Evolutionary conservation across 768 basidiomycete species (phyloP), one percentile per base, ranked within the genome.

Genomic region (Amanita polypyramis): DNA sequence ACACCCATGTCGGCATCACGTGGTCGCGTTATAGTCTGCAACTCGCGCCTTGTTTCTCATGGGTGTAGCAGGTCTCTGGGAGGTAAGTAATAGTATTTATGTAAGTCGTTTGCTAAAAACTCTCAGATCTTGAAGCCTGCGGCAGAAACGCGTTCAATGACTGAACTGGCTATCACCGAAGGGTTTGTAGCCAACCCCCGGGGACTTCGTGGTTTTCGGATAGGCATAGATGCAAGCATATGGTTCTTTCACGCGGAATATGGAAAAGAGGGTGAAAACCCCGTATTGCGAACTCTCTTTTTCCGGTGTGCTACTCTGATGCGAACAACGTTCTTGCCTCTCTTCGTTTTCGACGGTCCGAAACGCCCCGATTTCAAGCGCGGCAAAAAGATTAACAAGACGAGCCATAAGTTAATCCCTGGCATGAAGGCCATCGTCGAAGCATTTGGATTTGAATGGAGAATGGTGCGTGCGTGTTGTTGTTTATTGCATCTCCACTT

Each of bases 281-380:
- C 91, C 6, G 85, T 89, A 47, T 70, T 93, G 7, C 71, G 90
- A 21, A 92, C 86, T 0, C 69, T 63, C 63, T 89, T 93, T 69
- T 94, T 91, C 63, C 84, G 87, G 38, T 90, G 89, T 61, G 79
- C 82, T 33, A 78, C 77, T 19, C 74, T 96, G 2, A 77, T 88
- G 62, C 76, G 73, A 47, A 73, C 80, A 4, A 90, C 92, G 0
- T 80, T 95, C 54, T 73, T 92, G 9, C 90, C 90, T 0, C 73
- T 96, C 10, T 94, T 95, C 61, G 87, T 95, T 3, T 96, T 95
- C 58, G 91, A 96, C 63, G 92, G 92, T 0, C 86, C 87, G 0
- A 76, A 81, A 51, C 76, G 93, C 52, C 92, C 92, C 2, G 75
- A 77, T 17, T 62, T 84, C 54, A 96, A 96, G 66, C 75, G 86